Conservation (phyloP, 768 basidiomycete genomes). For the Mycena rebaudengoi region DNA sequence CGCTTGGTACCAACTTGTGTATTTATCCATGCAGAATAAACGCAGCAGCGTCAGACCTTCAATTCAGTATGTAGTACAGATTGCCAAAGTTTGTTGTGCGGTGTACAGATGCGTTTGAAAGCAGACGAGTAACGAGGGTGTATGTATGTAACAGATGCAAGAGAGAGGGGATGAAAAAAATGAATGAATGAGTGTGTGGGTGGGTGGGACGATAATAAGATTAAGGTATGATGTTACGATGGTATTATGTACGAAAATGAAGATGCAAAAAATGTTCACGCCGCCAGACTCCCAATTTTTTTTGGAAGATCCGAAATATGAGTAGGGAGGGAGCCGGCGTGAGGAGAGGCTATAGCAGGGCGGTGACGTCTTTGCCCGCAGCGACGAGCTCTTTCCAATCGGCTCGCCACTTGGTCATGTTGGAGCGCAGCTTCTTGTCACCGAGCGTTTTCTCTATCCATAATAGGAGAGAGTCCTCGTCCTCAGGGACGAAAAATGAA, state of each 20-base stretch:
- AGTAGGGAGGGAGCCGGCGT: conserved; percentile 10
- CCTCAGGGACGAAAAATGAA: conserved; percentile 93
- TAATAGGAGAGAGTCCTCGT: conserved; percentile 80
- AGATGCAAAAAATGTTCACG: neutral
- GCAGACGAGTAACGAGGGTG: conserved; percentile 21
- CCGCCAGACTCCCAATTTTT: too few relatives aligned
- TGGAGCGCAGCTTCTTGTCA: conserved; percentile 71
- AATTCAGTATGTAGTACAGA: too few relatives aligned
- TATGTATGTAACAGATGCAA: neutral
- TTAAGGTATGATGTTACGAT: neutral
- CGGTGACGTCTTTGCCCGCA: conserved; percentile 66
- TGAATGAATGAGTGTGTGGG: conserved; percentile 21
- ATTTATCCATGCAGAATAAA: too few relatives aligned
- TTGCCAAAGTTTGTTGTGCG: conserved; percentile 16
- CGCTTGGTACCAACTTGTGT: too few relatives aligned
- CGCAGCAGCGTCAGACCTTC: neutral
- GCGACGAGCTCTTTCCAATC: conserved; percentile 82
- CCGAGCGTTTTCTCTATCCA: conserved; percentile 78
- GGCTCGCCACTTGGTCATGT: conserved; percentile 78
- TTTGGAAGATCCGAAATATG: neutral
- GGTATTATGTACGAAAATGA: neutral
- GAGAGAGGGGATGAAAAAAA: neutral
- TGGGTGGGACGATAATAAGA: conserved; percentile 2
- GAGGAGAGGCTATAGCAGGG: conserved; percentile 56
- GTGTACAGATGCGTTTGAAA: conserved; percentile 27